Base-by-base conservation (phyloP, 2,329 filamentous ascomycete genomes). In the Sclerotinia glacialis region DNA sequence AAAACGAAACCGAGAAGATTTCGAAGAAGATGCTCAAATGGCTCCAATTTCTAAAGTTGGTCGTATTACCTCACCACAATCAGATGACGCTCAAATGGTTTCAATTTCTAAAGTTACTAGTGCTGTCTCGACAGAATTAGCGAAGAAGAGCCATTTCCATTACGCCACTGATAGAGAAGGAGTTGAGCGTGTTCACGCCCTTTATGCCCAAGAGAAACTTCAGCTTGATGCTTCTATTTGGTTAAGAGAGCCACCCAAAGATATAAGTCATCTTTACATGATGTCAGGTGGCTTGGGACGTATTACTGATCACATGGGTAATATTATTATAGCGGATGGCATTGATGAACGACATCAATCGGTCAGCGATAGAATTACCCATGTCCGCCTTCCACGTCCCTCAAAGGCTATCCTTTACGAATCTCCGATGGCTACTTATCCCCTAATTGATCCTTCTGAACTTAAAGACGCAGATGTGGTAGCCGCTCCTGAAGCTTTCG, bases 31-130 rank as follows among this genome's bases (percentile, higher is more conserved):
- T 21, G 34, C 21, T 21, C 28, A 5, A 8, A 16, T 8, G 8
- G 28, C 1, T 26, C 56, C 44, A 9, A 21, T 23, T 21, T 54
- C 71, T 74, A 0, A 77, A 81, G 16, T 75, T 85, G 42, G 77
- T 83, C 61, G 67, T 77, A 2, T 49, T 18, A 2, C 14, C 21
- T 37, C n/a, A 11, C 21, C 14, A 60, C 11, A 23, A 11, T 31
- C 26, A 31, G 8, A 11, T 21, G 14, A 52, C 31, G 21, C 28
- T 7, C 28, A 18, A 34, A 11, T 53, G 28, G 18, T 16, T n/a
- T 34, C 50, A 3, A 21, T 9, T 3, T 53, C 28, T 28, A 6
- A 18, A 53, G 18, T 31, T 53, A 31, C 5, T 34, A 28, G 34
- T 31, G 50, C 18, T 53, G 26, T 28, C 23, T 46, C 40, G 18